phyloP scores from a whole-genome alignment of 176 grass and related monocot genomes.

The Musa beccarii region DNA sequence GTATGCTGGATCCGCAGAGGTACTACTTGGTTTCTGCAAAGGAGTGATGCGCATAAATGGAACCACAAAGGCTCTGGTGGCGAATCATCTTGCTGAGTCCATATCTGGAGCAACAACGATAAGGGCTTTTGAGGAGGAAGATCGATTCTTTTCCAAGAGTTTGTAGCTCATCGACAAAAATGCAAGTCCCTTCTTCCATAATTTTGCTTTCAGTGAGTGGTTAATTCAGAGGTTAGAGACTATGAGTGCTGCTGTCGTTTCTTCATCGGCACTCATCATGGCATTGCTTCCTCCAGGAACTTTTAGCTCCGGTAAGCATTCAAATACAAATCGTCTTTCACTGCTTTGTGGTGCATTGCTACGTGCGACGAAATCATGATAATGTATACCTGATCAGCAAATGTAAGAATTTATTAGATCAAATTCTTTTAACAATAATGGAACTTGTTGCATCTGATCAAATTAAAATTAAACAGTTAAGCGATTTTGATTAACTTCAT shows the following conservation, averaged over 20 bases:
- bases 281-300: conserved; percentile 69
- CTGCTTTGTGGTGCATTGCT: background rate
- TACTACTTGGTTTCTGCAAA: conserved; percentile 83
- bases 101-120: conserved; percentile 73
- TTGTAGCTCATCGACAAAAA: conserved; percentile 78
- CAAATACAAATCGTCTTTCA: background rate
- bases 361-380: background rate
- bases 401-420: background rate
- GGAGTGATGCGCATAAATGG: conserved; percentile 95
- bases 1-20: conserved; percentile 38
- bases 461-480: too few species aligned
- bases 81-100: conserved; percentile 83
- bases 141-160: conserved; percentile 68
- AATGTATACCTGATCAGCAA: background rate
- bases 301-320: conserved; percentile 60
- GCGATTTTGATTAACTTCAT: too few species aligned
- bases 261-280: conserved; percentile 72
- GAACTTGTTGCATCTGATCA: background rate
- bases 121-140: conserved; percentile 73
- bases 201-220: conserved; percentile 80
- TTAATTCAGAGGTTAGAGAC: conserved; percentile 73
- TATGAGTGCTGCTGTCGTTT: conserved; percentile 65
- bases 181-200: conserved; percentile 67
- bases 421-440: background rate
- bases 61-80: conserved; percentile 77